A percentile compares a stretch with the other conserved stretches of the same genome.
Conservation (phyloP, 495 filamentous ascomycete genomes). For the Letharia columbiana region DNA sequence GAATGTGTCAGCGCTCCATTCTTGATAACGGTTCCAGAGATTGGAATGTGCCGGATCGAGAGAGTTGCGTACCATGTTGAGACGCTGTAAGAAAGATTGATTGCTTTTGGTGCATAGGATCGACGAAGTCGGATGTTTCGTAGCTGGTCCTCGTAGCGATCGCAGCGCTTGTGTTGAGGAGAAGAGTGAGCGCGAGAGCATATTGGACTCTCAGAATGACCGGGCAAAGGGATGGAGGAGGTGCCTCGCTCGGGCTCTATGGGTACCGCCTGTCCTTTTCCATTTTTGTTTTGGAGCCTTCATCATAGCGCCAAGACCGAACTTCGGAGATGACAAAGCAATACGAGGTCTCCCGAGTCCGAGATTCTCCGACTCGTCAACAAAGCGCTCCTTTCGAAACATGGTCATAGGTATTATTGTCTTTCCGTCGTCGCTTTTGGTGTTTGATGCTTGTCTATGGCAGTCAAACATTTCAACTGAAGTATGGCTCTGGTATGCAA, state of each 20-base stretch:
- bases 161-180: neutral
- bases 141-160: neutral
- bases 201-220: neutral
- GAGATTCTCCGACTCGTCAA: neutral
- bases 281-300: neutral
- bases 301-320: neutral
- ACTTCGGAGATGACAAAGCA: neutral
- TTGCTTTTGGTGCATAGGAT: neutral
- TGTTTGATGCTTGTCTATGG: neutral
- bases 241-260: neutral
- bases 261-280: neutral
- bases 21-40: neutral
- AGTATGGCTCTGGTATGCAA: neutral
- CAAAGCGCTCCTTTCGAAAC: neutral
- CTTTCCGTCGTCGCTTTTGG: neutral
- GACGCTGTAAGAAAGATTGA: conserved; percentile 7
- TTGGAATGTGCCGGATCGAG: neutral
- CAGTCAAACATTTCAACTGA: neutral
- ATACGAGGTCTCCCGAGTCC: neutral
- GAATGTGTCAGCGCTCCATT: neutral
- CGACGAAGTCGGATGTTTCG: neutral
- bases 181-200: conserved; percentile 6
- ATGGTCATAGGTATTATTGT: neutral
- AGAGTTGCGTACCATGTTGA: conserved; percentile 10
- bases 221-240: neutral